Evolutionary conservation across 139 green algal genomes (phyloP).

Genomic region (Chlamydomonas sp.): DNA sequence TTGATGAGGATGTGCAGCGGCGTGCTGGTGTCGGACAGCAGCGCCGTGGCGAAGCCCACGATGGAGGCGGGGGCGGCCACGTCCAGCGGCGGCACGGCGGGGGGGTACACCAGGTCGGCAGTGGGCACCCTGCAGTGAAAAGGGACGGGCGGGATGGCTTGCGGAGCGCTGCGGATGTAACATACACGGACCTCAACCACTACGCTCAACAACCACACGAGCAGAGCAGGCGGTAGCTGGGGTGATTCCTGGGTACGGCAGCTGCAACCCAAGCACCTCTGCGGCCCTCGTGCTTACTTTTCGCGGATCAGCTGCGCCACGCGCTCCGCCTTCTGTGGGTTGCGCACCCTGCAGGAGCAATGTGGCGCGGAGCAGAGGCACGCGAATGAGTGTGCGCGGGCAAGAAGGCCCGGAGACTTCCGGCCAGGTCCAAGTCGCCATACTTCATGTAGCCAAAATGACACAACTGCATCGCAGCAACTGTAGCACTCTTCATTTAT

Average conservation of each 20-base stretch:
- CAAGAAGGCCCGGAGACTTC: too few relatives aligned
- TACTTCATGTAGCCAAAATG: too few relatives aligned
- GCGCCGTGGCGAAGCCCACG: background rate
- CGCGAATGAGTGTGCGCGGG: too few relatives aligned
- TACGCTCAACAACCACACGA: background rate
- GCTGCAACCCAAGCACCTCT: background rate
- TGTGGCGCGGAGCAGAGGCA: too few relatives aligned
- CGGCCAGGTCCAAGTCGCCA: too few relatives aligned
- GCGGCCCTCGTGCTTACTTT: background rate
- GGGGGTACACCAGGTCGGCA: background rate
- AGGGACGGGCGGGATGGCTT: background rate
- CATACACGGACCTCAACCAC: background rate
- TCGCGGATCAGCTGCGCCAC: background rate
- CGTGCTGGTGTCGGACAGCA: constrained; percentile 23
- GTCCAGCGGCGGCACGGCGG: constrained; percentile 16
- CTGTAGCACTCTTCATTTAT: too few relatives aligned
- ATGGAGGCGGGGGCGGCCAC: constrained; percentile 19
- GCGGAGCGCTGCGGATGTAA: background rate
- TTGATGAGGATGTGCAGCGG: constrained; percentile 63
- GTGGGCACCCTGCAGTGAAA: background rate
- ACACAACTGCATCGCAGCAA: too few relatives aligned
- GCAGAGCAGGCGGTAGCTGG: background rate
- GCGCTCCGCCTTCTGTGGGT: constrained; percentile 13
- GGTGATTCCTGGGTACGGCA: background rate
- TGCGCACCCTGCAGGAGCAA: background rate